Evolutionary conservation across 768 basidiomycete species (phyloP).

Genomic region (Leccinum longicurvipes): DNA sequence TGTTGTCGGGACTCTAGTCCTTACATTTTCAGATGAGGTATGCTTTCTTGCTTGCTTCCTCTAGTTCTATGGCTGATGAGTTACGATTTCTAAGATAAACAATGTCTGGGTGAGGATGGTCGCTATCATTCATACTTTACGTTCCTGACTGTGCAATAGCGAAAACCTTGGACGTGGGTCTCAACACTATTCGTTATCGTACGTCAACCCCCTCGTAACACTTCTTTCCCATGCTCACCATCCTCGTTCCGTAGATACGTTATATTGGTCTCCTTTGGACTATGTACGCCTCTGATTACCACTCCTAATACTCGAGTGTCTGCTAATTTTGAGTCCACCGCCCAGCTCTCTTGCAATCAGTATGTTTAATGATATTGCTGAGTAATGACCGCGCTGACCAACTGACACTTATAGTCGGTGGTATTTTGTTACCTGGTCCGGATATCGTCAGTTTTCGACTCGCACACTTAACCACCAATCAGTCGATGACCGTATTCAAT

Average conservation of each 20-base stretch:
- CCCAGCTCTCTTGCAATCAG: background rate
- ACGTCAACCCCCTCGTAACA: too few relatives aligned
- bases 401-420: too few relatives aligned
- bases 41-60: background rate
- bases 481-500: too few relatives aligned
- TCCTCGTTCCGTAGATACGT: background rate
- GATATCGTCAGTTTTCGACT: background rate
- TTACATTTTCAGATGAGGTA: constrained; percentile 13
- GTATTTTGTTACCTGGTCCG: background rate
- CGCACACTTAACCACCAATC: background rate
- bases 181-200: background rate
- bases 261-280: background rate
- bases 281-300: background rate
- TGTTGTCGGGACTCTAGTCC: background rate
- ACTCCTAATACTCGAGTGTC: background rate
- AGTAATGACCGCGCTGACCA: background rate
- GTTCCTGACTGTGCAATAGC: too few relatives aligned
- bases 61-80: background rate
- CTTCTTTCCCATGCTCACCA: background rate
- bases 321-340: background rate
- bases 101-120: too few relatives aligned
- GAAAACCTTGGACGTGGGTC: too few relatives aligned
- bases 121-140: too few relatives aligned
- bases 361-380: background rate
- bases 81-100: too few relatives aligned